Evolutionary conservation across 73 alveolate species (phyloP).

Genomic region (Urostyla sp.): DNA sequence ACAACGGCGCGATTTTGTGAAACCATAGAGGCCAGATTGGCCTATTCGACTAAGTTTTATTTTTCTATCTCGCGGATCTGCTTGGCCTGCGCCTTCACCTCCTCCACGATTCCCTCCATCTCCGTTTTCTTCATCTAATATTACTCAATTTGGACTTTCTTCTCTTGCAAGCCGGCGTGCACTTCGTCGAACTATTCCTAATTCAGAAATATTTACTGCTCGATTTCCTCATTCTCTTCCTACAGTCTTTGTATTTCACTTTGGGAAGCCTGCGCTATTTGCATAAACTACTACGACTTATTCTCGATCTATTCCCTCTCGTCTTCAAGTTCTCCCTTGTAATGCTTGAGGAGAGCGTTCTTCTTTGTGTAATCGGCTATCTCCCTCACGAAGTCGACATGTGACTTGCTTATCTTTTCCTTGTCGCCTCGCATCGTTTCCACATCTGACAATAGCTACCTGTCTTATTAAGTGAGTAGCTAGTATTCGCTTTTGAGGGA

Average conservation of each 20-base stretch:
- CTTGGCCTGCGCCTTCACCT: conserved; percentile 3
- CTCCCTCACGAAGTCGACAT: conserved; percentile 2
- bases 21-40: neutral
- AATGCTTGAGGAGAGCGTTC: neutral
- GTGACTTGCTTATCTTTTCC: neutral
- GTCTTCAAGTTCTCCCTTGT: neutral
- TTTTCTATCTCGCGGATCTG: conserved; percentile 17
- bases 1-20: conserved; percentile 19
- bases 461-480: neutral
- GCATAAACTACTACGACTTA: neutral
- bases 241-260: conserved; percentile 1
- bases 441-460: conserved; percentile 22
- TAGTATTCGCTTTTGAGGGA: conserved; percentile 6
- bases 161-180: neutral
- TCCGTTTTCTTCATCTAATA: neutral
- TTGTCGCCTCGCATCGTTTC: conserved; percentile 40
- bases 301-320: neutral
- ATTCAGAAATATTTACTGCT: neutral
- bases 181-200: conserved; percentile 20
- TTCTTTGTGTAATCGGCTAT: conserved; percentile 25
- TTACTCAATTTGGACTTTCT: no score
- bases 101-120: conserved; percentile 3
- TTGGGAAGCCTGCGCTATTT: neutral
- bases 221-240: conserved; percentile 4
- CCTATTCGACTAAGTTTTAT: conserved; percentile 21